Evolutionary conservation across 257 asterid genomes (phyloP).

Genomic region (Solanum raphanifolium): DNA sequence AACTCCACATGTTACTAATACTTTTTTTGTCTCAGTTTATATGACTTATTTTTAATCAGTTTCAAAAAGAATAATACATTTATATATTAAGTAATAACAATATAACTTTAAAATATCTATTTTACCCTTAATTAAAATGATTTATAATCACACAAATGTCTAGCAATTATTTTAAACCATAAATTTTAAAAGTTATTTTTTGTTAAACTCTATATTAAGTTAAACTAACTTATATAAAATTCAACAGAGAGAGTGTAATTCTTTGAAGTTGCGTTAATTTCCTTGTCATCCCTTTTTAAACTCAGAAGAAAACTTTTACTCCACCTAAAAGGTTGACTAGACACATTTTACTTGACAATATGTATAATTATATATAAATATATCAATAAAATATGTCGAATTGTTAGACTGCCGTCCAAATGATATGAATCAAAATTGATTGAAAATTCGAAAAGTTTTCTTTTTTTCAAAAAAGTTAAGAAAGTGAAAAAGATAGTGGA

Average conservation of each 20-base stretch:
- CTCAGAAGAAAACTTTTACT: background rate
- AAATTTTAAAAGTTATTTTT: no score
- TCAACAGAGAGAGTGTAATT: no score
- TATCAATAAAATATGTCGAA: background rate
- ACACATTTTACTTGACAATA: background rate
- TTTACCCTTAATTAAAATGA: no score
- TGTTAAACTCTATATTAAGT: no score
- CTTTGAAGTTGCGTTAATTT: background rate
- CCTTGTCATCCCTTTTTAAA: background rate
- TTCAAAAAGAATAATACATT: no score
- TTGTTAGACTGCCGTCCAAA: background rate
- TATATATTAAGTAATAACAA: no score
- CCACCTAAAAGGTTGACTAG: background rate
- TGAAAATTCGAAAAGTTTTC: background rate
- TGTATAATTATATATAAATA: background rate
- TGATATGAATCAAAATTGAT: background rate
- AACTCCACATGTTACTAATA: background rate
- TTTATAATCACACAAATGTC: no score
- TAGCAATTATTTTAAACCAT: no score
- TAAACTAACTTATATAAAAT: background rate
- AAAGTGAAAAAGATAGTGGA: background rate
- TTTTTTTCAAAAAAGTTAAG: background rate
- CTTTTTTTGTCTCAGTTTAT: no score
- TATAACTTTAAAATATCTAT: no score
- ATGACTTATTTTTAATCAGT: no score